A percentile compares a stretch with the other conserved stretches of the same genome.
phyloP scores from a whole-genome alignment of 2,329 filamentous ascomycete genomes.

The Fusarium pilosicola region DNA sequence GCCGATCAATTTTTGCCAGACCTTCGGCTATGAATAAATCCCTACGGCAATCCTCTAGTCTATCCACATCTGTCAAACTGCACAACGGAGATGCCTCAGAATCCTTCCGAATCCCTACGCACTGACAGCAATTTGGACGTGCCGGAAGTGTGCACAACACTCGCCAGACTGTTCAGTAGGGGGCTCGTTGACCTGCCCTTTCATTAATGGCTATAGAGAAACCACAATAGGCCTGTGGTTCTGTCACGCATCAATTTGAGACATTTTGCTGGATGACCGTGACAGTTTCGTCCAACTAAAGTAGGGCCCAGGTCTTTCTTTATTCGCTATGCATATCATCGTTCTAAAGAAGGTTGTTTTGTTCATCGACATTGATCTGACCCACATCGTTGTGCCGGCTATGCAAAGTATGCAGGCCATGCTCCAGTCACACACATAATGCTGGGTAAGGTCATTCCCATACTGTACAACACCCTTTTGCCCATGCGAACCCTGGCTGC shows the following conservation, averaged over 20 bases:
- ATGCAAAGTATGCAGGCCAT: slow-evolving; percentile 30
- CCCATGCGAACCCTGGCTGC: slow-evolving; percentile 41
- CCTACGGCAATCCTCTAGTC: slow-evolving; percentile 36
- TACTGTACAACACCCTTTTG: slow-evolving; percentile 19
- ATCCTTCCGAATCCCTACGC: slow-evolving; percentile 21
- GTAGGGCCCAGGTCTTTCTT: not conserved
- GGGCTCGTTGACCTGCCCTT: not conserved
- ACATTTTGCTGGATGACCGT: not conserved
- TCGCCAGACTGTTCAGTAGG: not conserved
- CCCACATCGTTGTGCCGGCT: slow-evolving; percentile 32
- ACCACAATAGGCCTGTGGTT: not conserved
- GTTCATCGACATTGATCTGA: slow-evolving; percentile 24
- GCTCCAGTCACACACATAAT: slow-evolving; percentile 17
- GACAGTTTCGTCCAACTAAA: not conserved
- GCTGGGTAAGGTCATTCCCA: slow-evolving; percentile 23
- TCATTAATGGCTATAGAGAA: not conserved
- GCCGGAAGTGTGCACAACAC: not conserved
- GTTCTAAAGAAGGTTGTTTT: slow-evolving; percentile 21
- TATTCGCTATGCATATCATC: slow-evolving; percentile 31
- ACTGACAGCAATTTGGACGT: slow-evolving; percentile 15
- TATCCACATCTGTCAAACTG: slow-evolving; percentile 35
- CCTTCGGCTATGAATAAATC: slow-evolving; percentile 33
- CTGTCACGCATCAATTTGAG: not conserved
- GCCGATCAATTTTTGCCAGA: slow-evolving; percentile 26
- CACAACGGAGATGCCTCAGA: slow-evolving; percentile 26